A percentile compares a stretch with the other conserved stretches of the same genome.
phyloP scores from a whole-genome alignment of 176 grass and related monocot species.

The Otatea glauca region DNA sequence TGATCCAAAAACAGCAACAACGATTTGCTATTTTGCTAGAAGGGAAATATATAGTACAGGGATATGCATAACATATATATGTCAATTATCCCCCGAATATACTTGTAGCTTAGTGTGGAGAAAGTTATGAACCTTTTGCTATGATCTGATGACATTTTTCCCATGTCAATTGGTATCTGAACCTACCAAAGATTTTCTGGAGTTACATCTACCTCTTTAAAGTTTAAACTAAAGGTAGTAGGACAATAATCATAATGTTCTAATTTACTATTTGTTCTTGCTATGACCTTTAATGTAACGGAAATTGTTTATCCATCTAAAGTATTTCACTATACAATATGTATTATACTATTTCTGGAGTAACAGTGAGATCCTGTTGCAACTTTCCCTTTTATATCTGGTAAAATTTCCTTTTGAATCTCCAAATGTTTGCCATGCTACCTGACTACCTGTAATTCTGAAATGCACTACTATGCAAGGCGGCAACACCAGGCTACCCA shows the following conservation, averaged over 20 bases:
- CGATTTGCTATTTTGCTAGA: background rate
- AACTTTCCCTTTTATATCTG: background rate
- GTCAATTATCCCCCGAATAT: background rate
- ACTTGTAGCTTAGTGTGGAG: background rate
- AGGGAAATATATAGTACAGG: background rate
- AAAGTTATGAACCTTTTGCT: constrained; percentile 13
- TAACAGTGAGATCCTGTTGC: background rate
- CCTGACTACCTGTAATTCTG: background rate
- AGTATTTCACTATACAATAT: background rate
- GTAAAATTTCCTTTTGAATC: background rate
- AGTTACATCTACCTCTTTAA: background rate
- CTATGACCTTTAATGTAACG: background rate
- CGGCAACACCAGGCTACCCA: background rate
- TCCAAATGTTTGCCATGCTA: background rate
- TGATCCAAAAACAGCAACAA: background rate
- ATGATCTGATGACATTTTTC: background rate
- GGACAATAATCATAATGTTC: background rate
- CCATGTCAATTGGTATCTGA: background rate
- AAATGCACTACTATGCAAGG: background rate
- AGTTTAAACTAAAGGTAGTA: constrained; percentile 3
- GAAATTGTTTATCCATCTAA: background rate
- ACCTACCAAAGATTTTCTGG: constrained; percentile 11
- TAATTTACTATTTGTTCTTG: background rate
- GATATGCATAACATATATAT: background rate
- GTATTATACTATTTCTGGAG: background rate